Evolutionary conservation across 768 basidiomycete species (phyloP).

Genomic region (Termitomyces sp.): DNA sequence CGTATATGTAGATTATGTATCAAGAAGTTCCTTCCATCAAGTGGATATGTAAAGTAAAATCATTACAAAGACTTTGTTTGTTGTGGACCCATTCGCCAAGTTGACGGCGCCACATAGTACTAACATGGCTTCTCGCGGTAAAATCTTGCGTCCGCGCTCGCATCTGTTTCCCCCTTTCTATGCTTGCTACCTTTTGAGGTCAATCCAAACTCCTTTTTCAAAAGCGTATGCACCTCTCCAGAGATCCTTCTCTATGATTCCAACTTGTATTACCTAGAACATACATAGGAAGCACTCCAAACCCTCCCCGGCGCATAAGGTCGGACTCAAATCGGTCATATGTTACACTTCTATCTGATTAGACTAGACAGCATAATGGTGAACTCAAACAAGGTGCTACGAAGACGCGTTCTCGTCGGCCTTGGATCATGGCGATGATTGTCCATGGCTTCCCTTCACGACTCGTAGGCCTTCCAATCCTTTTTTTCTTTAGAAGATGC

Average conservation of each 20-base stretch:
- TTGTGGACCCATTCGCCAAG: background rate
- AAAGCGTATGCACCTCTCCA: slow-evolving; percentile 25
- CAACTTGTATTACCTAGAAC: slow-evolving; percentile 33
- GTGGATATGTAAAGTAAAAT: background rate
- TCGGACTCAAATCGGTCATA: slow-evolving; percentile 13
- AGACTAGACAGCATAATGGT: slow-evolving; percentile 72
- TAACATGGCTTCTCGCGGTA: background rate
- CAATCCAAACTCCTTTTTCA: slow-evolving; percentile 46
- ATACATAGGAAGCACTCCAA: slow-evolving; percentile 73
- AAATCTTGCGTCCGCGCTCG: slow-evolving; percentile 7
- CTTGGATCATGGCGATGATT: slow-evolving; percentile 85
- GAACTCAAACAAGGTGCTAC: slow-evolving; percentile 65
- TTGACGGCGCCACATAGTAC: background rate
- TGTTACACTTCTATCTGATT: background rate
- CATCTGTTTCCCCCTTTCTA: slow-evolving; percentile 65
- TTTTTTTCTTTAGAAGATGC: background rate
- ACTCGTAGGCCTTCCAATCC: slow-evolving; percentile 24
- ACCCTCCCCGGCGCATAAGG: slow-evolving; percentile 62
- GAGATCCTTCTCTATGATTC: background rate
- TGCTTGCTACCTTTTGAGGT: slow-evolving; percentile 78
- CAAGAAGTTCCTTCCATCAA: too few species aligned
- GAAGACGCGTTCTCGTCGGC: slow-evolving; percentile 54
- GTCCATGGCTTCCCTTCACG: slow-evolving; percentile 80
- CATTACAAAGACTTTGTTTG: background rate
- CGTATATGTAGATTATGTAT: background rate